Evolutionary conservation across 257 asterid genomes (phyloP), one percentile per base, ranked within the genome.

Genomic region (Gentiana dahurica): DNA sequence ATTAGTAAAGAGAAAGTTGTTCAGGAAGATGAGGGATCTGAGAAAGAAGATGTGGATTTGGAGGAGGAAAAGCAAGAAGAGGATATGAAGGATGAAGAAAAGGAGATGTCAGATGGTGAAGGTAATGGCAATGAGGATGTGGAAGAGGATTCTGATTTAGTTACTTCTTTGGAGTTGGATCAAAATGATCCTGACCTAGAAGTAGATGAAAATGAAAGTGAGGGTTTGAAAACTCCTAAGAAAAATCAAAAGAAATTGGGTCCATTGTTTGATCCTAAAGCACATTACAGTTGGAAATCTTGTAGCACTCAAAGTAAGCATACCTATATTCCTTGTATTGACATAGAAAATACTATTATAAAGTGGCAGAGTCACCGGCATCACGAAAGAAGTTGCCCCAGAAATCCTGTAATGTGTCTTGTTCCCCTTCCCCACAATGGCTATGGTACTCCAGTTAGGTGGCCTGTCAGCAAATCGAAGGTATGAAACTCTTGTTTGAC

Each of bases 401-500:
- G 45, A 74, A 66, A 80, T 34, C 75, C 80, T 57, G 71, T 83
- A 46, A 67, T 78, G 89, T 91, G 98, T 71, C 95, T 91, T 13
- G 94, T 87, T 70, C 89, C 96, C 41, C 94, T 91, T 66, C 94
- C 94, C 2, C 94, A 12, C 34, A 79, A 80, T 64, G 95, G 96
- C 12, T 85, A 91, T 59, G 80, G 55, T 63, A 73, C 68, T 71
- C 93, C 89, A 0, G 75, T 78, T 53, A 67, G 59, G 34, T 91
- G 98, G 98, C 96, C 98, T 6, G 90, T 76, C 39, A 91, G 98
- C 77, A 87, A 82, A 75, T 54, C 44, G 38, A 91, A 91, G 95
- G 98, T 87, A 68, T 61, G 54, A 35, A 44, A 36, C 12, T 33
- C 36, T 37, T 32, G 58, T 12, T 56, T 72, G 44, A 44, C 39